Evolutionary conservation across 495 filamentous ascomycete genomes (phyloP), one percentile per base, ranked within the genome.

Genomic region (Elasticomyces elasticus): DNA sequence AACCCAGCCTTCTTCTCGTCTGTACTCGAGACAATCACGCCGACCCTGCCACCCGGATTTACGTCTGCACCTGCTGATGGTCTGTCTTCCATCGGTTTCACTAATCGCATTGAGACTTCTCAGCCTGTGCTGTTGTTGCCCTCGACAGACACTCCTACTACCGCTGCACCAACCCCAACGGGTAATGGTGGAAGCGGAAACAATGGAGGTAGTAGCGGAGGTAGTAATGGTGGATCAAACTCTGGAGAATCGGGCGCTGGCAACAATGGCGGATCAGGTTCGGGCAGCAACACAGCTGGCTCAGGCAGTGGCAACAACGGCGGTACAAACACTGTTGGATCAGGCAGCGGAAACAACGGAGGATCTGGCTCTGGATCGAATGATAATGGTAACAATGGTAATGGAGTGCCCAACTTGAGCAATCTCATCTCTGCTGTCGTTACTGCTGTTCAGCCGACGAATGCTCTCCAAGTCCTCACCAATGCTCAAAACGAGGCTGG

Each of bases 401-500:
- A 20, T 17, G 30, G 25, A 6, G 15, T 44, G 1, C 19, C 28
- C 2, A 27, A 5, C 22, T 11, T 50, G 3, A 31, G 53, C 13
- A 23, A 19, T 27, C 24, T 56, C 11, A 31, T 41, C 5, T 56
- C 53, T 1, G 46, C 44, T 30, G 38, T 56, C 13, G 20, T 38
- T 7, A 56, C 30, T 25, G 53, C 53, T 20, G 46, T 43, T 15
- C 44, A 56, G 24, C 53, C 53, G 4, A 56, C 45, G n/a, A 56
- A 56, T 24, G 53, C 53, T 10, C 24, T 56, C 13, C 45, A 56
- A 23, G 53, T 56, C 17, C 20, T 56, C 6, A 51, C 23, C 25
- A 11, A 56, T 22, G 53, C 44, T 2, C 7, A 7, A 20, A 5
- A 2, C 3, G 13, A 22, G 42, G 43, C 52, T n/a, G 35, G 40